Conservation (phyloP, 768 basidiomycete species). For the Collybia mongolica region DNA sequence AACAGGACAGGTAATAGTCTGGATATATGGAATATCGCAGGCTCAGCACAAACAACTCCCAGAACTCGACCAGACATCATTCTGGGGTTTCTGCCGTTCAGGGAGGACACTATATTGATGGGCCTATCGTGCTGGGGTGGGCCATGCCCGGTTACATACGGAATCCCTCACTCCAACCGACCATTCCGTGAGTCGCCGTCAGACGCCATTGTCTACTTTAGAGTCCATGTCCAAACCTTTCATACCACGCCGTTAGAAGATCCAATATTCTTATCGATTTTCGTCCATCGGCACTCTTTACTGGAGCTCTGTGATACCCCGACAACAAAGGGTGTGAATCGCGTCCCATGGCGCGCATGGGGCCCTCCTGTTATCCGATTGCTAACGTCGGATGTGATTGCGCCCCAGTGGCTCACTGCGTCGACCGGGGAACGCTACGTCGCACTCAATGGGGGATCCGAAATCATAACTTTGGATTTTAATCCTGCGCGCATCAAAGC, state of each 20-base stretch:
- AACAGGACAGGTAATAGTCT: conserved; percentile 26
- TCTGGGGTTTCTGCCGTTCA: conserved; percentile 30
- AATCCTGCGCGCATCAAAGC: not conserved
- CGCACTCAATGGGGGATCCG: not conserved
- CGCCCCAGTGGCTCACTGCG: conserved; percentile 39
- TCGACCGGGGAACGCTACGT: conserved; percentile 31
- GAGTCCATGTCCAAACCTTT: conserved; percentile 19
- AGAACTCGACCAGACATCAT: conserved; percentile 21
- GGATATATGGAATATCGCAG: conserved; percentile 35
- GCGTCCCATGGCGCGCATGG: conserved; percentile 26
- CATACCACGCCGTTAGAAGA: not conserved
- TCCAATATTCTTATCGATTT: conserved; percentile 24
- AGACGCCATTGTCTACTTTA: conserved; percentile 33
- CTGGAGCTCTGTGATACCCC: conserved; percentile 14
- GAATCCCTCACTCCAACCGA: conserved; percentile 7
- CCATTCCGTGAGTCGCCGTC: conserved; percentile 22
- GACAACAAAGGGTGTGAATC: not conserved
- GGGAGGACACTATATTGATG: conserved; percentile 16
- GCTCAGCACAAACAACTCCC: conserved; percentile 8
- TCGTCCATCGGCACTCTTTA: conserved; percentile 31
- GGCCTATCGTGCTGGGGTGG: conserved; percentile 36
- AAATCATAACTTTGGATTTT: not conserved
- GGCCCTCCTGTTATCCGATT: conserved; percentile 30
- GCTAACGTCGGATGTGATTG: conserved; percentile 22
- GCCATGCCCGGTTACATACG: conserved; percentile 32